phyloP scores from a whole-genome alignment of 345 rosid genomes.

The Erodium maritimum region DNA sequence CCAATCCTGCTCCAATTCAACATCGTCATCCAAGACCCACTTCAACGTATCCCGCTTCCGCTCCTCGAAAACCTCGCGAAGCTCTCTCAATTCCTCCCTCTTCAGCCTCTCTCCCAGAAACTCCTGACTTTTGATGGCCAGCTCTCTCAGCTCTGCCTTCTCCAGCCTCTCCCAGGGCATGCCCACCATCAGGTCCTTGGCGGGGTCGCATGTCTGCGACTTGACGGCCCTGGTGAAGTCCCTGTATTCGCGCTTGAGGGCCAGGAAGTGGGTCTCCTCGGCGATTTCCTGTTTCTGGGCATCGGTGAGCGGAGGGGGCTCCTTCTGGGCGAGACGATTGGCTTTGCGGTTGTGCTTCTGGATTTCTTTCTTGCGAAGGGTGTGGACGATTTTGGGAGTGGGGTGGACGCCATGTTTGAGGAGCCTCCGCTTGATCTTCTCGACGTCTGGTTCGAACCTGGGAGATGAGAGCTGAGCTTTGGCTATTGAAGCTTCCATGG shows the following conservation, averaged over 20 bases:
- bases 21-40: conserved; percentile 82
- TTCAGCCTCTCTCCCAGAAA: conserved; percentile 29
- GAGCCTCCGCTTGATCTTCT: conserved; percentile 44
- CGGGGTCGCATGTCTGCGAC: conserved; percentile 6
- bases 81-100: conserved; percentile 46
- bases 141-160: conserved; percentile 43
- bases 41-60: conserved; percentile 34
- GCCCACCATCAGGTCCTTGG: conserved; percentile 33
- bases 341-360: conserved; percentile 66
- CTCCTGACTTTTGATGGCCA: conserved; percentile 35
- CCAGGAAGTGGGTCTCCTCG: conserved; percentile 40
- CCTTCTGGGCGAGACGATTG: conserved; percentile 25
- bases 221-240: conserved; percentile 36
- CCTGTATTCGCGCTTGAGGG: conserved; percentile 51
- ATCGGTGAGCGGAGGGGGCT: conserved; percentile 26
- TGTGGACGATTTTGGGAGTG: conserved; percentile 58
- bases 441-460: conserved; percentile 45
- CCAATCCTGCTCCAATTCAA: conserved; percentile 34
- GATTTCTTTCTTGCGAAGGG: conserved; percentile 62
- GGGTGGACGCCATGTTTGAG: conserved; percentile 49
- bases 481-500: conserved; percentile 48
- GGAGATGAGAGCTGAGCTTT: conserved; percentile 15
- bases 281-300: conserved; percentile 31
- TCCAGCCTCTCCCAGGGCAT: conserved; percentile 89
- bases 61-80: conserved; percentile 55